Conservation (phyloP, 73 alveolate genomes). For the Breviolum minutum region DNA sequence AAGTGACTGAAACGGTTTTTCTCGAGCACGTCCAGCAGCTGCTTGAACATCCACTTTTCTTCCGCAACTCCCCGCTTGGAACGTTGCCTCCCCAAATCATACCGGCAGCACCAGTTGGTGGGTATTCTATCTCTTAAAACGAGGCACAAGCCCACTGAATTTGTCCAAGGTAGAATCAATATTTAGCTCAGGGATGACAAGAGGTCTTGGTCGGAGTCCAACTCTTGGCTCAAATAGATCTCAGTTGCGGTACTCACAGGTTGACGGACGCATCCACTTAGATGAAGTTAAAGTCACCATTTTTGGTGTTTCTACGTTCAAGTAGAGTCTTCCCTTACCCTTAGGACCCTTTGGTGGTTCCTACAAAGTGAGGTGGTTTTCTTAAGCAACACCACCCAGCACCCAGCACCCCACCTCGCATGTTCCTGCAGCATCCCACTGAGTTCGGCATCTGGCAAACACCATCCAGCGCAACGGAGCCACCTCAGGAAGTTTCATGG, state of each 20-base stretch:
- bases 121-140: neutral
- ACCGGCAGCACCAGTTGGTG: neutral
- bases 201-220: neutral
- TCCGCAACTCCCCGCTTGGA: slow-evolving; percentile 1
- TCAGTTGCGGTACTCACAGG: no score
- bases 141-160: neutral
- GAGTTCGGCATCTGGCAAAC: slow-evolving; percentile 15
- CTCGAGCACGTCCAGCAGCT: slow-evolving; percentile 29
- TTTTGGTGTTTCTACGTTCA: neutral
- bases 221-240: neutral
- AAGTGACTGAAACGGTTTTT: neutral
- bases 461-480: slow-evolving; percentile 51
- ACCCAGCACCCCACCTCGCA: neutral
- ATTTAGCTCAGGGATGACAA: neutral
- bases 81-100: slow-evolving; percentile 1
- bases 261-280: neutral
- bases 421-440: slow-evolving; percentile 30
- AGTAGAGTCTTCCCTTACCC: neutral
- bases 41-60: slow-evolving; percentile 31
- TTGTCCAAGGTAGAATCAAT: no score
- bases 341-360: neutral
- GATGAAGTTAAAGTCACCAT: no score
- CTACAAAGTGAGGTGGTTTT: no score
- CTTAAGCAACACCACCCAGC: neutral
- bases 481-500: neutral